Evolutionary conservation across 192 early-diverging fungal species (phyloP), one percentile per base, ranked within the genome.

Genomic region (Umbelopsis sp.): DNA sequence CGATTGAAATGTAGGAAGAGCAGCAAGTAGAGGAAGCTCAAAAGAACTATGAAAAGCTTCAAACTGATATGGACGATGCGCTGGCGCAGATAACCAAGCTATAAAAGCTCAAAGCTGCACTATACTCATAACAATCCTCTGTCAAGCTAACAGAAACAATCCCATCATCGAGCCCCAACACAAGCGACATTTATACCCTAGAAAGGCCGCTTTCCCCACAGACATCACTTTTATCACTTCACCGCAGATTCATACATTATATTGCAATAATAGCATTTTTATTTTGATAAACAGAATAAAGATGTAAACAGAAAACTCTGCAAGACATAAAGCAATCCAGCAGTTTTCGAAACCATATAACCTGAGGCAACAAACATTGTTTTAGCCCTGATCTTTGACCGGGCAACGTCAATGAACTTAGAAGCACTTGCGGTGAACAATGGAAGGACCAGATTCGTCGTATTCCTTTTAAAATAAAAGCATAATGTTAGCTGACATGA

Each of bases 341-440:
- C 55, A 61, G 30, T 6, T 35, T 61, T 61, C 10, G 25, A 61
- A 61, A 61, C 52, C 27, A 16, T 11, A 12, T 37, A 35, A n/a
- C 4, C 18, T 1, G 55, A 61, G 25, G 55, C 55, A 30, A 61
- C 33, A 30, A 61, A 61, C 11, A 18, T 16, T 35, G n/a, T 35
- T 61, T 35, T 7, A 37, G 30, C 12, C 30, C 55, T 33, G 27
- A 10, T 3, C 3, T 33, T 23, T 35, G 55, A 35, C 12, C 25
- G n/a, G 55, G 55, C 55, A 73, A 48, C 16, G 21, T 30, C 16
- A 18, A 66, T 33, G 20, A 55, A 35, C 35, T 75, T 76, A 76
- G 72, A 76, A 86, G 69, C 85, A 86, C 78, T 86, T 86, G 74
- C 85, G 81, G 72, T 86, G 86, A 22, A 86, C 86, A 48, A 87